Base-by-base conservation (phyloP, 2,329 filamentous ascomycete genomes). In the Aureobasidium sp. region DNA sequence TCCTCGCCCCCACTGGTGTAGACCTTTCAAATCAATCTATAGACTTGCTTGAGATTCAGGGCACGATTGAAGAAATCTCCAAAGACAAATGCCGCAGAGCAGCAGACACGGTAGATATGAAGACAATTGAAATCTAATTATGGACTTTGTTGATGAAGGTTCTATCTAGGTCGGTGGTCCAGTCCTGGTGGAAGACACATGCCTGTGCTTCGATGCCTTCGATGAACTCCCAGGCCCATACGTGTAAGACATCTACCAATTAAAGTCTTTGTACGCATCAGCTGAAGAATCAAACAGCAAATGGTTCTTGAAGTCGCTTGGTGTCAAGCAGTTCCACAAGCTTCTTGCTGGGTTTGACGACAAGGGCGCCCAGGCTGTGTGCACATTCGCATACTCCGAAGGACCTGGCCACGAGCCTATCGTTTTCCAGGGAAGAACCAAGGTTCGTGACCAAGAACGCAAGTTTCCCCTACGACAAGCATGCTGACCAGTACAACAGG, bases 151-250 rank as follows among this genome's bases (percentile, higher is more conserved):
- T 58, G 7, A 62, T 12, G 7, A 29, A 17, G 34, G n/a, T 32
- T n/a, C 20, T 50, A 37, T 61, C 48, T 64, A 95, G 91, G 77
- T 94, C 52, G 80, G 88, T 70, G 91, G 91, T 0, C 92, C 95
- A 3, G 94, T 97, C 9, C 81, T 99, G 42, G 93, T 96, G 12
- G 94, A 99, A 77, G 94, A 99, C 75, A 99, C 94, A 17, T 91
- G 91, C 68, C 81, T 99, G 53, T 95, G 91, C 79, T 99, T 97
- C 73, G 87, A 89, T 71, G 92, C 93, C 23, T 83, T 97, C 64
- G 86, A 89, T 63, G 92, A 91, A n/a, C 82, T 99, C 34, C 94
- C 94, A 1, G 94, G 94, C 1, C 91, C 93, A 44, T 99, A 99
- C 74, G 96, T 99, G 93, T 96, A 81, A 68, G 84, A 77, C 44